Conservation (phyloP, 148 eudicot genomes). For the Pharnaceum exiguum region DNA sequence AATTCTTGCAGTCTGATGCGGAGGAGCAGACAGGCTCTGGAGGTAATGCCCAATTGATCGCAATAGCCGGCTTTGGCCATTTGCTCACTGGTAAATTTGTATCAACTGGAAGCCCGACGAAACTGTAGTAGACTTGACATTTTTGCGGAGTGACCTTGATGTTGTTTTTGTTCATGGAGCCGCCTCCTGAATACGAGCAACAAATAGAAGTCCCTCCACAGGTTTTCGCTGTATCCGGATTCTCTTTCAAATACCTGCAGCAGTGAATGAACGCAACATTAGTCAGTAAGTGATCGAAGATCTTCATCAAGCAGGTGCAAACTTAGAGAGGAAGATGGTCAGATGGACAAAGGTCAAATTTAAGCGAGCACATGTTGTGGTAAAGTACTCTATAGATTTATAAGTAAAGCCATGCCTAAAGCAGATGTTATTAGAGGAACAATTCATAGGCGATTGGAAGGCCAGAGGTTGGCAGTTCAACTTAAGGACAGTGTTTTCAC, state of each 20-base stretch:
- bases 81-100: constrained; percentile 31
- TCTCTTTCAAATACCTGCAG: constrained; percentile 16
- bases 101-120: constrained; percentile 30
- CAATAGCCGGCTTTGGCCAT: constrained; percentile 50
- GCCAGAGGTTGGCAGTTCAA: constrained; percentile 37
- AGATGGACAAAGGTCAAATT: not conserved
- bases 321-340: not conserved
- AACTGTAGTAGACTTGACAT: constrained; percentile 47
- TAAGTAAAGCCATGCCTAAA: constrained; percentile 19
- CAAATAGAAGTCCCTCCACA: constrained; percentile 28
- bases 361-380: not conserved
- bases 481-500: constrained; percentile 37
- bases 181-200: constrained; percentile 48
- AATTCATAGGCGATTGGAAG: constrained; percentile 40
- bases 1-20: constrained; percentile 27
- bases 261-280: not conserved
- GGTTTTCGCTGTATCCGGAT: constrained; percentile 12
- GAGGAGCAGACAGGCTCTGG: constrained; percentile 29
- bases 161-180: constrained; percentile 35
- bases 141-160: constrained; percentile 30
- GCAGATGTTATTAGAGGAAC: constrained; percentile 38
- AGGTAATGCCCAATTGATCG: constrained; percentile 42
- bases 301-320: not conserved
- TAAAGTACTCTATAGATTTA: not conserved
- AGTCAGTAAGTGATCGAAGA: not conserved